phyloP scores from a whole-genome alignment of 441 rosid species.

The Syzygium syzygioides region DNA sequence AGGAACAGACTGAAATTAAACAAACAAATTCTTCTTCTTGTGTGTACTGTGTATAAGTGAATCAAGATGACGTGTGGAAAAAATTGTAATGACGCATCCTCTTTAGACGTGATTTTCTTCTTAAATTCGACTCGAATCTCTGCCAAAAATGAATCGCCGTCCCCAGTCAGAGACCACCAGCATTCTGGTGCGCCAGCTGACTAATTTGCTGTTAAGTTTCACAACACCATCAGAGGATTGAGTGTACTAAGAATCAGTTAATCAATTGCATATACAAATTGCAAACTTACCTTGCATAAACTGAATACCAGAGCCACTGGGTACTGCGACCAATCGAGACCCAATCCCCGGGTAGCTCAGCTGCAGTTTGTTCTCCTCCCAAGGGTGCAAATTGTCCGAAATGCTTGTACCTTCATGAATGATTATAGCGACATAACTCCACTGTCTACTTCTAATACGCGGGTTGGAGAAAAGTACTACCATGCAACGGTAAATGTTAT shows the following conservation, averaged over 20 bases:
- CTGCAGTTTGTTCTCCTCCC: conserved; percentile 19
- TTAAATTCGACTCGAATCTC: conserved; percentile 16
- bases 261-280: not conserved
- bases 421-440: not conserved
- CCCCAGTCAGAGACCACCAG: conserved; percentile 15
- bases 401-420: conserved; percentile 18
- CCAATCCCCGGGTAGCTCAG: conserved; percentile 18
- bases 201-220: conserved; percentile 10
- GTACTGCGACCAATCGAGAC: conserved; percentile 15
- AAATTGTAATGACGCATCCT: not conserved
- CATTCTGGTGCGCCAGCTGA: conserved; percentile 16
- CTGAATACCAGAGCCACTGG: conserved; percentile 21
- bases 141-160: conserved; percentile 11
- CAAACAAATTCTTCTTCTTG: not conserved
- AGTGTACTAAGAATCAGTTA: not conserved
- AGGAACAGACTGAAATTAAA: not conserved
- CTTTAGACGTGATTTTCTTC: not conserved
- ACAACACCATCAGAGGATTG: not conserved
- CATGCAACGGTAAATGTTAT: not conserved
- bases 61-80: not conserved
- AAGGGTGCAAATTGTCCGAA: conserved; percentile 16
- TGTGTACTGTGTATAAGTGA: not conserved
- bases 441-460: not conserved
- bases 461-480: not conserved
- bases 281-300: conserved; percentile 13